Evolutionary conservation across 176 grass and related monocot genomes (phyloP).

Genomic region (Elymus sibiricus): DNA sequence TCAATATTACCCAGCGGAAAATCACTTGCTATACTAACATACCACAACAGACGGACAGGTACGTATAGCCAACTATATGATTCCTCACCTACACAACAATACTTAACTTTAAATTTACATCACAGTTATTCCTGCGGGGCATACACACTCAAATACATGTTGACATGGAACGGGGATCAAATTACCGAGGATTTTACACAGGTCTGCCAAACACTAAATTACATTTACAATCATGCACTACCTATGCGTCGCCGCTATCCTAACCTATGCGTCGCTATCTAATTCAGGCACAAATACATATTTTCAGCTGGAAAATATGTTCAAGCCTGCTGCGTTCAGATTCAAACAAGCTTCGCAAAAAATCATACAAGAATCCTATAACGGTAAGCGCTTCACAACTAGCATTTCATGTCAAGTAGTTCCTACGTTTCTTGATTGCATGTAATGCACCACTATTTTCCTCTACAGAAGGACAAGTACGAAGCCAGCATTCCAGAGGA

Average conservation of each 20-base stretch:
- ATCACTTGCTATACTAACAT: neutral
- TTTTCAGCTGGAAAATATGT: too few species aligned
- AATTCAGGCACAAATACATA: too few species aligned
- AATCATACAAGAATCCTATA: too few species aligned
- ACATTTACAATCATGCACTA: neutral
- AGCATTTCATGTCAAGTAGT: too few species aligned
- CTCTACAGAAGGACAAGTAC: too few species aligned
- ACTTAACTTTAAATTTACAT: neutral
- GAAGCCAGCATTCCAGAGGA: too few species aligned
- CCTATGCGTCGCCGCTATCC: neutral
- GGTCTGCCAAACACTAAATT: neutral
- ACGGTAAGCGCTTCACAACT: too few species aligned
- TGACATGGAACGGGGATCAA: neutral
- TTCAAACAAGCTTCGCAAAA: too few species aligned
- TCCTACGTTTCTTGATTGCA: too few species aligned
- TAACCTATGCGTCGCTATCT: neutral
- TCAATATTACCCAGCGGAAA: neutral
- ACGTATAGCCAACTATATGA: neutral
- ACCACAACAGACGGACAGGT: neutral
- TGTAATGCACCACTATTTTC: too few species aligned
- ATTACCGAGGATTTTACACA: neutral
- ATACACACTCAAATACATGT: neutral
- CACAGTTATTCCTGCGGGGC: neutral
- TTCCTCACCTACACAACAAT: neutral
- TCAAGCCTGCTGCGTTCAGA: too few species aligned